Evolutionary conservation across 2,329 filamentous ascomycete genomes (phyloP), one percentile per base, ranked within the genome.

Genomic region (Alternaria infectoria): DNA sequence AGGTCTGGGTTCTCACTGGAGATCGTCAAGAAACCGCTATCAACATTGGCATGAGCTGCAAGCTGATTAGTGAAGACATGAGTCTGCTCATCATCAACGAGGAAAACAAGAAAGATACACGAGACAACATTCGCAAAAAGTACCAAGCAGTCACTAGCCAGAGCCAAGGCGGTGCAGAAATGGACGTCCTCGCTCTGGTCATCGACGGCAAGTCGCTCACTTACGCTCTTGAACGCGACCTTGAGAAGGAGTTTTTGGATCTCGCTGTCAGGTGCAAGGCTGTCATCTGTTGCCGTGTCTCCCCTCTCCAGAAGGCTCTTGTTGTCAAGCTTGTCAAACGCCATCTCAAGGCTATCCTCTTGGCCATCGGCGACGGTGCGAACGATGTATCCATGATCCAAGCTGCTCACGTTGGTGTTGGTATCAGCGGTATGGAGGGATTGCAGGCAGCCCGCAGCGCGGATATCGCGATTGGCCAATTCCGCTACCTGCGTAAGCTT

Each of bases 381-480:
- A 99, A 99, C 81, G 96, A 99, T 76, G 96, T 99, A n/a, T 97
- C 95, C 17, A 99, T 99, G 96, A 99, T 99, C 59, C 96, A 99
- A 83, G 96, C 96, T 11, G 96, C 96, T 12, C 96, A 99, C 78
- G 97, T 99, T 69, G 96, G 96, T 68, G 93, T 99, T 47, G 96
- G 96, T 81, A 99, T 99, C 80, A 97, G 93, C 76, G 96, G 96
- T 81, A 88, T 97, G 68, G 96, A 99, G 86, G 96, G 96, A 86
- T 88, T 99, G 1, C 96, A 99, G 82, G 96, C 96, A 50, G 96
- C 96, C 51, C 90, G 96, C 75, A 97, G 93, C 74, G 96, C 96
- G 61, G 96, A 99, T 82, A 93, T 99, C 50, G 90, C 94, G 9
- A 97, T 99, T 77, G 96, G 89, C 1, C 96, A 99, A 80, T 99